Percentiles rank a stretch among this genome's conserved stretches.
Evolutionary conservation across 345 rosid species (phyloP).

Genomic region (Mangifera indica): DNA sequence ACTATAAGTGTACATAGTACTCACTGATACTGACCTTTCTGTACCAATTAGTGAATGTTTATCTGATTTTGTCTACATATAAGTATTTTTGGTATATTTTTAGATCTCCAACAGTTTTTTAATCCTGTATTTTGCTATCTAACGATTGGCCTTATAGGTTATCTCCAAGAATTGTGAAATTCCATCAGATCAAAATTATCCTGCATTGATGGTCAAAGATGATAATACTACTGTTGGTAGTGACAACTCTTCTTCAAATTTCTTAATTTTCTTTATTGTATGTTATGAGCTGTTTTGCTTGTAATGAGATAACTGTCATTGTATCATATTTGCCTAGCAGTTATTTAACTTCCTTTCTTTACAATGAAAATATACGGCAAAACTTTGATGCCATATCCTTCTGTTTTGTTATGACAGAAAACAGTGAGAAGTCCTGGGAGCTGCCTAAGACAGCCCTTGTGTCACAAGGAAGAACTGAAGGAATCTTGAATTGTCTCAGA

Average conservation of each 20-base stretch:
- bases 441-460: slow-evolving; percentile 22
- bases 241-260: background rate
- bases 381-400: no score
- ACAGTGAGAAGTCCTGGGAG: slow-evolving; percentile 19
- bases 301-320: background rate
- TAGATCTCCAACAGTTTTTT: background rate
- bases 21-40: no score
- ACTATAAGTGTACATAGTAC: no score
- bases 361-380: no score
- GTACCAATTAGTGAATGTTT: no score
- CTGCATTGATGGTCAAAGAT: slow-evolving; percentile 25
- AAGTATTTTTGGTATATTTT: no score
- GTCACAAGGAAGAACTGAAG: slow-evolving; percentile 44
- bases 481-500: slow-evolving; percentile 44
- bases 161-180: slow-evolving; percentile 47
- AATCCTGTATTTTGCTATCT: background rate
- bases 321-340: background rate
- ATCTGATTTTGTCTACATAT: background rate
- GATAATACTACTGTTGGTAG: slow-evolving; percentile 39
- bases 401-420: slow-evolving; percentile 32
- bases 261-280: background rate
- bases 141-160: slow-evolving; percentile 43
- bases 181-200: slow-evolving; percentile 23
- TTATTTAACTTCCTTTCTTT: background rate
- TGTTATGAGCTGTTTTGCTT: background rate